Evolutionary conservation across 2,329 filamentous ascomycete species (phyloP), one percentile per base, ranked within the genome.

Genomic region (Coniochaeta hoffmannii): DNA sequence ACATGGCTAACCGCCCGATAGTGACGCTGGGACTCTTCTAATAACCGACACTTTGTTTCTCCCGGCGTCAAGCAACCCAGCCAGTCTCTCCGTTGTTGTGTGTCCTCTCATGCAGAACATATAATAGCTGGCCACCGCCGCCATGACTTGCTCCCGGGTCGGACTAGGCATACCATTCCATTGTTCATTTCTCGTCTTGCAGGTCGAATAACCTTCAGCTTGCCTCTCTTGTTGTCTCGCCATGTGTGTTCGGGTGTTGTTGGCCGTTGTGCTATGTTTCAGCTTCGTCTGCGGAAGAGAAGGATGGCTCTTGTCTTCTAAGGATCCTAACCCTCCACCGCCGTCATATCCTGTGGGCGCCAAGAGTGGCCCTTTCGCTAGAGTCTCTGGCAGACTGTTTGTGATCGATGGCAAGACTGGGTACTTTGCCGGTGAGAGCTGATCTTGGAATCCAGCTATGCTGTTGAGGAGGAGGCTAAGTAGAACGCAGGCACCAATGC

Each of bases 331-430:
- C n/a, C 17, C 17, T 22, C 53, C 53, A 4, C 36, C 53, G 3
- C 58, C 58, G 1, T 14, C 14, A 3, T 58, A 56, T 41, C 55
- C 58, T n/a, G 56, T 60, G 24, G 56, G 58, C 8, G 24, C 49
- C 10, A 53, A 30, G 9, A 56, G 54, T 2, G 58, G 51, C n/a
- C 38, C 55, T 6, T 58, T 58, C 34, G 56, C 55, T 24, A 55
- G 51, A 34, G 41, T 56, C 2, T 53, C 55, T 2, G 58, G 58
- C 26, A 50, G 50, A 11, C 36, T 60, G 9, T 60, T 60, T 26
- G 55, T 58, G 46, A 53, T 60, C 19, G 57, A 60, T 30, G 55
- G 56, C 2, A 58, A 53, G 11, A 50, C 56, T n/a, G 28, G 53
- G 26, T 58, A 60, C 46, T 60, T 58, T 46, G 49, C 56, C 17